These are phyloP conservation scores for Fusarium graminum DNA, from an alignment of 2,329 filamentous ascomycete genomes.

Conservation along the genomic window DNA sequence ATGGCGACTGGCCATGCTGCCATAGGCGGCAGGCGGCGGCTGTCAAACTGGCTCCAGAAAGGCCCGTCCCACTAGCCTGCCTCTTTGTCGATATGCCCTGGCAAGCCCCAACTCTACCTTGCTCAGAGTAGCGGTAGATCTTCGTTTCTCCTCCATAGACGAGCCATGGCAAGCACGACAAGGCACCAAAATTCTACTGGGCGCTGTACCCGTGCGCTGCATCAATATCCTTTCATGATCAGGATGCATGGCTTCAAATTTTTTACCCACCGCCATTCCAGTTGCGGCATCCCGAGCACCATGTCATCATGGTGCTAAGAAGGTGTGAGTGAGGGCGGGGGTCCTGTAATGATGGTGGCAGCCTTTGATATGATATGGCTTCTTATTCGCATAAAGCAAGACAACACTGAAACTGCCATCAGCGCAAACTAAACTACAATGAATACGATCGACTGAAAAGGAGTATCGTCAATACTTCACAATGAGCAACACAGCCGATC, in stretches of 20 bases:
- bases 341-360: conserved; percentile 11
- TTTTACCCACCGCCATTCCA: conserved; percentile 49
- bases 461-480: conserved; percentile 6
- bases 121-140: conserved; percentile 44
- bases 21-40: conserved; percentile 46
- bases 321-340: conserved; percentile 27
- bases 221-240: conserved; percentile 24
- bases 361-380: conserved; percentile 14
- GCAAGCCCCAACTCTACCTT: conserved; percentile 39
- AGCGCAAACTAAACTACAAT: conserved; percentile 16
- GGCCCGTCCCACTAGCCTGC: conserved; percentile 49
- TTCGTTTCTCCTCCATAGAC: conserved; percentile 27
- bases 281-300: conserved; percentile 48
- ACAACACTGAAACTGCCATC: conserved; percentile 18
- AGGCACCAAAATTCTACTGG: conserved; percentile 24
- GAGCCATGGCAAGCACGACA: conserved; percentile 30
- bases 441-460: conserved; percentile 11
- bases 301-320: conserved; percentile 40
- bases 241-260: conserved; percentile 30
- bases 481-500: conserved; percentile 24
- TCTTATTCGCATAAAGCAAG: conserved; percentile 30
- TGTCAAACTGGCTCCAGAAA: conserved; percentile 50
- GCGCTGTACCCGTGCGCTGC: conserved; percentile 5
- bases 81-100: conserved; percentile 42
- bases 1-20: conserved; percentile 44